phyloP scores from a whole-genome alignment of 2,329 filamentous ascomycete species.

The Diatrype stigma region DNA sequence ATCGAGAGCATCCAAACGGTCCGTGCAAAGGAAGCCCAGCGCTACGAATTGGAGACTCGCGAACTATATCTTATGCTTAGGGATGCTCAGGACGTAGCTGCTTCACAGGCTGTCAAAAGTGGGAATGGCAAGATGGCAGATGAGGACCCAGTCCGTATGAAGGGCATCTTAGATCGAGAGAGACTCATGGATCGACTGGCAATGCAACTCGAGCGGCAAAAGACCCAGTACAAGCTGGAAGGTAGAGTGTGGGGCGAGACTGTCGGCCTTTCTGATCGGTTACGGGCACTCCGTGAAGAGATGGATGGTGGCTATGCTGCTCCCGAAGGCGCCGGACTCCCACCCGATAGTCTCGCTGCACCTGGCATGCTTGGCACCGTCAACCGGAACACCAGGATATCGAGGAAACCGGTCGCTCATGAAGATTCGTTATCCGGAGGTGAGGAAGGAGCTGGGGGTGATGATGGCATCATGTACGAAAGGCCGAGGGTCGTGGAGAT shows the following conservation, averaged over 20 bases:
- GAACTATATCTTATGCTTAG: slow-evolving; percentile 98
- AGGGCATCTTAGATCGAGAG: slow-evolving; percentile 90
- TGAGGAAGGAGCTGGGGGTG: slow-evolving; percentile 42
- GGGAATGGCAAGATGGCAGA: slow-evolving; percentile 51
- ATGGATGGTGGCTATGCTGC: slow-evolving; percentile 69
- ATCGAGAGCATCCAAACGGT: slow-evolving; percentile 81
- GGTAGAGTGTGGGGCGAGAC: slow-evolving; percentile 83
- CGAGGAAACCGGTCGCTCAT: slow-evolving; percentile 49
- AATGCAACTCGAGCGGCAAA: slow-evolving; percentile 92
- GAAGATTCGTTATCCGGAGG: slow-evolving; percentile 22
- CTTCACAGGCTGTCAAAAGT: slow-evolving; percentile 68
- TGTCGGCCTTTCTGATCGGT: slow-evolving; percentile 81
- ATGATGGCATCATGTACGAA: slow-evolving; percentile 66
- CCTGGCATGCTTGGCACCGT: slow-evolving; percentile 69
- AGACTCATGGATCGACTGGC: slow-evolving; percentile 89
- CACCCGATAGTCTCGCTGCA: slow-evolving; percentile 30
- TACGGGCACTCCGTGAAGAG: slow-evolving; percentile 86
- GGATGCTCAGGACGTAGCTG: slow-evolving; percentile 93
- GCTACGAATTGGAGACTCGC: slow-evolving; percentile 92
- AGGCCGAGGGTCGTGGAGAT: slow-evolving; percentile 77
- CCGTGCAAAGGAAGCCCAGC: slow-evolving; percentile 83
- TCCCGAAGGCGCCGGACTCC: slow-evolving; percentile 46
- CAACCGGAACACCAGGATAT: slow-evolving; percentile 54
- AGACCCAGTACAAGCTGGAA: slow-evolving; percentile 96
- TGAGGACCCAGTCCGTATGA: slow-evolving; percentile 71